Evolutionary conservation across 371 early-diverging fungal genomes (phyloP).

Genomic region (Thermomucor indicae-seudaticae): DNA sequence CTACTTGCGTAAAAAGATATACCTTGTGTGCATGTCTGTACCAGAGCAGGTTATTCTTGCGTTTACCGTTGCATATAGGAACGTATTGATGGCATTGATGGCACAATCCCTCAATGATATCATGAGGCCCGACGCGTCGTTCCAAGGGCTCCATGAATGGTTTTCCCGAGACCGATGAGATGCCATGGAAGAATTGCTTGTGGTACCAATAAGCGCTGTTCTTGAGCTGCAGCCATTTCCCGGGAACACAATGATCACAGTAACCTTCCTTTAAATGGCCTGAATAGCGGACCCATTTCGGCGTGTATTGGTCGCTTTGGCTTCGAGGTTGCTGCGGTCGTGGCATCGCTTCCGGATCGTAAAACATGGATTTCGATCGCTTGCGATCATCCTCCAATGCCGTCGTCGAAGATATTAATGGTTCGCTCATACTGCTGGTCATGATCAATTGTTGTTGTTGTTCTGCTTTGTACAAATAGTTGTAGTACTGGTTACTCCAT

Average conservation of each 20-base stretch:
- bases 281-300: conserved; percentile 77
- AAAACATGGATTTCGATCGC: too few species aligned
- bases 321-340: conserved; percentile 65
- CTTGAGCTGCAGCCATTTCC: conserved; percentile 88
- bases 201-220: conserved; percentile 90
- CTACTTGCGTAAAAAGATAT: background rate
- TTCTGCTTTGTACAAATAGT: too few species aligned
- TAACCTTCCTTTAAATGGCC: conserved; percentile 82
- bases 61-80: conserved; percentile 64
- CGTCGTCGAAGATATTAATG: too few species aligned
- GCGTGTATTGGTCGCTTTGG: conserved; percentile 79
- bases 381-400: too few species aligned
- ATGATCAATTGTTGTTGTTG: too few species aligned
- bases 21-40: conserved; percentile 77
- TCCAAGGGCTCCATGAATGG: conserved; percentile 63
- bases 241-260: conserved; percentile 79
- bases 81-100: conserved; percentile 76
- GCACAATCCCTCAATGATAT: conserved; percentile 70
- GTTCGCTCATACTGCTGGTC: too few species aligned
- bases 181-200: conserved; percentile 79
- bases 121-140: conserved; percentile 36
- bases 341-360: conserved; percentile 14
- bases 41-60: conserved; percentile 69
- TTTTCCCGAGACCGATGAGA: conserved; percentile 73
- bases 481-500: too few species aligned